Evolutionary conservation across 208 protist genomes (phyloP), one percentile per base, ranked within the genome.

Genomic region (Wallacemonas sp.): DNA sequence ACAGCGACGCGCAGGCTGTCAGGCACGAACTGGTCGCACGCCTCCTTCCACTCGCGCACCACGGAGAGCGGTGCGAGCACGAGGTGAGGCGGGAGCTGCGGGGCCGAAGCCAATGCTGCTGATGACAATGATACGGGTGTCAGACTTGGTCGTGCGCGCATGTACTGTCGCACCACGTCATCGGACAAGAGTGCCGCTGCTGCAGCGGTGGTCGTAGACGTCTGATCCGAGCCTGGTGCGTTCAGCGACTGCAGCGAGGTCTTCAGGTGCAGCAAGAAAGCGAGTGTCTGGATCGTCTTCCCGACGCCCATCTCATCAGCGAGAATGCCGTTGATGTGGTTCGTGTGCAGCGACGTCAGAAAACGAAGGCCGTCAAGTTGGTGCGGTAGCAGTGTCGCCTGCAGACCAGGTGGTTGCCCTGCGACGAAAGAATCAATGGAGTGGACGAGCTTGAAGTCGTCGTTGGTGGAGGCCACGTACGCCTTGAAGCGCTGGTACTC

Each of bases 351-450:
- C 9, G 85, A 86, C 8, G 46, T 64, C 6, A 91, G 66, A 94
- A 98, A 99, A 69, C 98, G 98, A 9, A 99, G 74, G 5, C 98
- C 98, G 41, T 93, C 80, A 27, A 99, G 34, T 80, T 99, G 98
- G 68, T 99, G 99, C 23, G 93, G 83, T 47, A 98, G 73, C 81
- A 99, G 85, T 27, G 80, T 85, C 17, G 76, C 85, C 5, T 38
- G 39, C 39, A 92, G 67, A 0, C 68, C 82, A 1, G 29, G 0
- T 8, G 83, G 87, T 63, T 76, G 71, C 0, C 41, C 19, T 12
- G 39, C 55, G 21, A 90, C 75, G 49, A 81, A 81, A 14, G 49
- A 74, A 21, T 82, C 76, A 9, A 81, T 46, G 33, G 60, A 54
- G 65, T 89, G 83, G 27, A 80, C 70, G 33, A 89, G 68, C n/a